phyloP scores from a whole-genome alignment of 352 stramenopile species.

The Globisporangium acanthophoron region DNA sequence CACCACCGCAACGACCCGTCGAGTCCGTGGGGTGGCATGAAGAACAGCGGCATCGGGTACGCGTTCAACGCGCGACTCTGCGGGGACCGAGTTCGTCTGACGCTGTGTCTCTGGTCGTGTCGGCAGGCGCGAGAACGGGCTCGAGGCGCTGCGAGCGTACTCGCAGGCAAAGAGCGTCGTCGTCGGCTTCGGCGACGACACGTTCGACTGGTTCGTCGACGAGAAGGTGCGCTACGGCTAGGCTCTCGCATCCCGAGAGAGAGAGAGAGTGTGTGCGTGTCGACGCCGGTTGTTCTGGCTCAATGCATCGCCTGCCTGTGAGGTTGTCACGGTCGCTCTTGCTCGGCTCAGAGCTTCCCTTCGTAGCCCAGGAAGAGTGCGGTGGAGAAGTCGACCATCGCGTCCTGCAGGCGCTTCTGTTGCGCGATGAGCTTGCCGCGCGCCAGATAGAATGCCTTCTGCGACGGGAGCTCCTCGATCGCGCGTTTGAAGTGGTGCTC shows the following conservation, averaged over 20 bases:
- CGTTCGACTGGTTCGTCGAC: slow-evolving; percentile 78
- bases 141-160: slow-evolving; percentile 61
- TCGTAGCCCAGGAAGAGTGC: slow-evolving; percentile 68
- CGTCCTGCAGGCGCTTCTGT: slow-evolving; percentile 70
- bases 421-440: slow-evolving; percentile 62
- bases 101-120: neutral
- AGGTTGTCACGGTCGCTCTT: neutral
- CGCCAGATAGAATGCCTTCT: slow-evolving; percentile 61
- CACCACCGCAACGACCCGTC: slow-evolving; percentile 53
- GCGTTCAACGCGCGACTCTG: neutral
- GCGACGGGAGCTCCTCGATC: slow-evolving; percentile 62
- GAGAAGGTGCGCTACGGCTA: slow-evolving; percentile 54
- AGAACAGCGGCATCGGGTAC: slow-evolving; percentile 61
- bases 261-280: neutral
- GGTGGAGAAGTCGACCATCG: slow-evolving; percentile 77
- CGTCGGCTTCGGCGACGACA: slow-evolving; percentile 46
- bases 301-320: neutral
- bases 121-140: slow-evolving; percentile 82
- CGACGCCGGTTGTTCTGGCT: neutral
- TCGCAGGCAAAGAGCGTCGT: slow-evolving; percentile 77
- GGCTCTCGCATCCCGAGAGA: too few relatives aligned
- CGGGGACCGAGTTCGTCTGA: neutral
- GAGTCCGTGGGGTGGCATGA: slow-evolving; percentile 66
- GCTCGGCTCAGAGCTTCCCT: slow-evolving; percentile 46
- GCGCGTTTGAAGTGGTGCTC: slow-evolving; percentile 58